Conservation (phyloP, 176 grass and related monocot species). For the Zoysia pacifica region DNA sequence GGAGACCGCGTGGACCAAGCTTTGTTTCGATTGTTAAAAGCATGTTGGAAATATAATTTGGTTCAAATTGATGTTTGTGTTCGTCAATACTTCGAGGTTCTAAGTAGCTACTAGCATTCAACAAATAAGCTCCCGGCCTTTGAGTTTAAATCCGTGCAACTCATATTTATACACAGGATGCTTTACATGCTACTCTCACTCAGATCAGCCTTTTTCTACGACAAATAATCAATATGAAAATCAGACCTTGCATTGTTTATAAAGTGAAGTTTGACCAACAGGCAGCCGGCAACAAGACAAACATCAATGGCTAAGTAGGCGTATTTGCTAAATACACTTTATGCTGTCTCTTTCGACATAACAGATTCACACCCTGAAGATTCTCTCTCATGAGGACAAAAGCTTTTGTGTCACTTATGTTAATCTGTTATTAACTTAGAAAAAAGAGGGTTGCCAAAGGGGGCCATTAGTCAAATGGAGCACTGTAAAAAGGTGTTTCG, state of each 20-base stretch:
- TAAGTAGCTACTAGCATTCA: conserved; percentile 7
- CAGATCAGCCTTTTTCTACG: conserved; percentile 21
- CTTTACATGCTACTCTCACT: conserved; percentile 6
- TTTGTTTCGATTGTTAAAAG: conserved; percentile 20
- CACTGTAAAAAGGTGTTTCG: conserved; percentile 52
- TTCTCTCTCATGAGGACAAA: conserved; percentile 42
- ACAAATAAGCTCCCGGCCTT: neutral
- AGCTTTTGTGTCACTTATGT: conserved; percentile 27
- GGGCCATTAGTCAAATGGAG: conserved; percentile 66
- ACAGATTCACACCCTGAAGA: conserved; percentile 46
- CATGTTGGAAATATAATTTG: conserved; percentile 11
- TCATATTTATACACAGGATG: neutral
- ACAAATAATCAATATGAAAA: conserved; percentile 32
- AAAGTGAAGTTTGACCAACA: conserved; percentile 52
- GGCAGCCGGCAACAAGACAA: conserved; percentile 29
- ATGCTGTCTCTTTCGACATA: conserved; percentile 43
- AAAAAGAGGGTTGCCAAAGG: conserved; percentile 47
- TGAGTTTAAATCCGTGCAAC: neutral
- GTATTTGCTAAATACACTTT: conserved; percentile 42
- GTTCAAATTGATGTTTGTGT: conserved; percentile 12
- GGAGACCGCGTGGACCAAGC: neutral
- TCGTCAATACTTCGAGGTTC: neutral
- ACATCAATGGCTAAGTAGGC: conserved; percentile 23
- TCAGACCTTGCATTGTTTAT: conserved; percentile 14
- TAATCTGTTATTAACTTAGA: conserved; percentile 35